Evolutionary conservation across 345 rosid genomes (phyloP), one percentile per base, ranked within the genome.

Genomic region (Salix suchowensis): DNA sequence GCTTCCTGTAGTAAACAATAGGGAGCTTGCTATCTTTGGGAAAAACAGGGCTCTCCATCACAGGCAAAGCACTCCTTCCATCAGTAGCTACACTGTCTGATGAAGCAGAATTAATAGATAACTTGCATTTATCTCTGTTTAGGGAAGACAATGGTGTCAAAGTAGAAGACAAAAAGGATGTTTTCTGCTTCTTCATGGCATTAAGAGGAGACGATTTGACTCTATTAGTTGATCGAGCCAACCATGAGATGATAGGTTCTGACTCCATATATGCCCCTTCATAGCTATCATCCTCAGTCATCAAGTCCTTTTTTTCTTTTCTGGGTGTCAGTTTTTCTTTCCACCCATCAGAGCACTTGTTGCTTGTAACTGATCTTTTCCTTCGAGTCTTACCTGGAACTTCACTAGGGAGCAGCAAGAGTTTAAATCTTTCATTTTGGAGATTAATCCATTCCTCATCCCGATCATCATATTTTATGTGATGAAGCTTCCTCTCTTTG

Each of bases 371-470:
- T 34, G 88, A 83, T 74, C 88, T 88, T 79, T 80, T 88, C 79
- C 78, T 74, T 23, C 65, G 85, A 67, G 77, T 77, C 72, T 85
- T 91, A 50, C 85, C 86, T 69, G 93, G 94, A 81, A 87, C 90
- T 85, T 95, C 99, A 77, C 90, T 67, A 46, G 98, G 94, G 58
- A 93, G 88, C 77, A 95, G 85, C 83, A 95, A 79, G 67, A 95
- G 88, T 81, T 95, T 95, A 78, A 93, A 90, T 84, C 93, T 87
- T 87, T 95, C 99, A 82, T 83, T 89, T 70, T 85, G 88, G 73
- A 95, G 89, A 79, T 87, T 78, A 50, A 95, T 90, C 98, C 98
- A 95, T 81, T 95, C 98, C 81, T 95, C 98, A 83, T 95, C 98
- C 7, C 98, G 96, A 79, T 95, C 98, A 83, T 95, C 98, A 88